phyloP scores from a whole-genome alignment of 345 rosid species.

The Acer saccharum region DNA sequence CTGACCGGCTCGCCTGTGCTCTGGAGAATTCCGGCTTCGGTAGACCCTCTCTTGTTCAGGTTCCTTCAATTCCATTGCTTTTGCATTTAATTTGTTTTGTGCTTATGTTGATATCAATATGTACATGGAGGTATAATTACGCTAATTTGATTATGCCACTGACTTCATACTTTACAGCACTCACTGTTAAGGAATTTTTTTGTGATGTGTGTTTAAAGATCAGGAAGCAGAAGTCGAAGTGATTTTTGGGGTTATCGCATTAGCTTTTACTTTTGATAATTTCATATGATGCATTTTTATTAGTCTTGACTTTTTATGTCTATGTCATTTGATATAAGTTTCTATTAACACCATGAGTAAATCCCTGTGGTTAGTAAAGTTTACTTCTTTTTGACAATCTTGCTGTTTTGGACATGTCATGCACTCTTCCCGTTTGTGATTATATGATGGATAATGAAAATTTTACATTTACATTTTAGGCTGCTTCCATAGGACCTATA shows the following conservation, averaged over 20 bases:
- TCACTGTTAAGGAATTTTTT: no score
- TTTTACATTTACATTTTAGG: constrained; percentile 37
- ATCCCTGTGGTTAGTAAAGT: background rate
- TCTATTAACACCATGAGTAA: no score
- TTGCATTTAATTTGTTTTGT: background rate
- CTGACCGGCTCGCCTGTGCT: constrained; percentile 60
- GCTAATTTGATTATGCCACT: background rate
- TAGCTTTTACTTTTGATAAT: background rate
- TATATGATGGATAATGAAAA: background rate
- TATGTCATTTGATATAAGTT: background rate
- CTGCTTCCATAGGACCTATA: constrained; percentile 67
- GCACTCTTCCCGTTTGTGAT: background rate
- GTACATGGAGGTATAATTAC: background rate
- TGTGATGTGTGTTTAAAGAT: no score
- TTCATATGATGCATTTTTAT: no score
- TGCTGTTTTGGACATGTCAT: background rate
- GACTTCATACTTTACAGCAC: background rate
- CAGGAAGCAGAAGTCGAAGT: background rate
- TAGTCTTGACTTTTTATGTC: background rate
- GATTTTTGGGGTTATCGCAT: background rate
- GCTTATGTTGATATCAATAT: background rate
- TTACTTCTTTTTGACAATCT: no score
- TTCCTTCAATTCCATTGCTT: background rate
- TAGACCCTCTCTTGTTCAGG: constrained; percentile 94
- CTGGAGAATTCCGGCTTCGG: constrained; percentile 61